These are phyloP conservation scores for Linum lewisii DNA, from an alignment of 345 rosid species.

Conservation along the genomic window DNA sequence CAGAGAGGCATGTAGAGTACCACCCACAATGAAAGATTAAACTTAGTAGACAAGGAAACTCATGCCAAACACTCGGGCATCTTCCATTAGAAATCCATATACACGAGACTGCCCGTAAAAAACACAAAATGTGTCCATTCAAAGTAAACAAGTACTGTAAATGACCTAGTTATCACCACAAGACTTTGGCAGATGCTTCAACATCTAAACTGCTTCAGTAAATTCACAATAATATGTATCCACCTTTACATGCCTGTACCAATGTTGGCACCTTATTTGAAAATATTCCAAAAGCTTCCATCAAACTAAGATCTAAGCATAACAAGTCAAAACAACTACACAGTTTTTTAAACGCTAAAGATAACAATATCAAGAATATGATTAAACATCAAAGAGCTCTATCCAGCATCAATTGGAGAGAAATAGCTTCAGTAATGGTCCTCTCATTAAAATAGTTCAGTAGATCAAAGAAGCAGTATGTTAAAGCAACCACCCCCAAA, in stretches of 20 bases:
- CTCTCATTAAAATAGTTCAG: background rate
- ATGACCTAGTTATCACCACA: background rate
- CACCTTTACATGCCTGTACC: too few relatives aligned
- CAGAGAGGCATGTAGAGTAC: background rate
- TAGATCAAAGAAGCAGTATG: background rate
- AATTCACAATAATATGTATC: too few relatives aligned
- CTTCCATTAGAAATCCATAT: background rate
- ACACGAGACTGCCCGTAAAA: background rate
- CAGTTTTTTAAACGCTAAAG: too few relatives aligned
- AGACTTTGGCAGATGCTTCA: background rate
- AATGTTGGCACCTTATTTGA: too few relatives aligned
- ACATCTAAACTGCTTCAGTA: background rate
- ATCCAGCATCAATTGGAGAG: background rate
- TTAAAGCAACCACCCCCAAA: constrained; percentile 8
- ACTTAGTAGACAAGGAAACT: background rate
- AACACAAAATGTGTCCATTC: background rate
- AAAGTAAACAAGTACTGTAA: background rate
- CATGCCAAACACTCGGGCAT: background rate
- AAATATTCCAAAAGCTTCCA: background rate
- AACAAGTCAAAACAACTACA: background rate
- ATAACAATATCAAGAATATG: background rate
- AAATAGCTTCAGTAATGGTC: background rate
- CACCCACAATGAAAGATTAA: background rate
- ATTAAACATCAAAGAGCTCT: constrained; percentile 4
- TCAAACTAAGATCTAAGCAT: background rate